Base-by-base conservation (phyloP, 2,329 filamentous ascomycete genomes). In the Fusarium nygamai region DNA sequence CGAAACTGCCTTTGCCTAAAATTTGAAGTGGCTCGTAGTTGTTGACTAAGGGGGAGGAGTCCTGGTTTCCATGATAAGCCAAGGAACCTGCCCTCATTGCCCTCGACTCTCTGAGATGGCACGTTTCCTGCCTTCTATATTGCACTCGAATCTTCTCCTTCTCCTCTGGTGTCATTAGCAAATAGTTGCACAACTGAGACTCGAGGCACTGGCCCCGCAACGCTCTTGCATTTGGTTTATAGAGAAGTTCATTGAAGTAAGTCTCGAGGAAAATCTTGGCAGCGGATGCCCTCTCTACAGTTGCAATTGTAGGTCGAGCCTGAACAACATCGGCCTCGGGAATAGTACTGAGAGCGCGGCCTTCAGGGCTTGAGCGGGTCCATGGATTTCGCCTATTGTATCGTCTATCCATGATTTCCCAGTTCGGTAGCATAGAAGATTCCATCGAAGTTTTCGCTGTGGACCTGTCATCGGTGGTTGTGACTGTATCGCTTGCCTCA, bases 1-100 rank as follows among this genome's bases (percentile, higher is more conserved):
- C 96, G 83, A 98, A 99, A 79, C 95, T 98, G 14, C 96, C 96
- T 81, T 96, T 97, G 0, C 96, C 95, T 10, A 98, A 87, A 24
- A 97, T 88, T 75, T 95, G 93, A 36, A 98, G 84, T 19, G 92
- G 87, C 73, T 98, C 93, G 78, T 96, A 98, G 86, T 80, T 80
- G 17, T 82, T 77, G 24, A 71, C 70, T 14, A 73, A 76, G 5
- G 78, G 64, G 6, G 33, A 51, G 3, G 54, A 53, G 11, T 67
- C 61, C 9, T 63, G 64, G 16, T 60, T 62, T 8, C 41, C 71
- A 27, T 61, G 36, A 34, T 63, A 54, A 39, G 74, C 58, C 34
- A 85, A 68, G 22, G 88, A 89, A 50, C 88, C 89, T 17, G 89
- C 87, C 77, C 93, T 94, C 78, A 97, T 85, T 0, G 89, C 89